Conservation (phyloP, 441 rosid species). For the Croton setiger region DNA sequence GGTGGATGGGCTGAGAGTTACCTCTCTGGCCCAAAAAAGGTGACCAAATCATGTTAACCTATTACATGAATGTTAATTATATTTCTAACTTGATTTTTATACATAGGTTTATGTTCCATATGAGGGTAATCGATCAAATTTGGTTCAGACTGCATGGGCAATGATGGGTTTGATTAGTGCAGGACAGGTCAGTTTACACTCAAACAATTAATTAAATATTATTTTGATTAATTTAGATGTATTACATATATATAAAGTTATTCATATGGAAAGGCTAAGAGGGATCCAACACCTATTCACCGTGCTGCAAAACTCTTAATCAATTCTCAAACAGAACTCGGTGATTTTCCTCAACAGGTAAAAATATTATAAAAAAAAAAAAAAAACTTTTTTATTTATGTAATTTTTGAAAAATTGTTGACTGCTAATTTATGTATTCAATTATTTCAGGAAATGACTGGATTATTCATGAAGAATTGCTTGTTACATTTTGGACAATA, state of each 20-base stretch:
- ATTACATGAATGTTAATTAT: too few relatives aligned
- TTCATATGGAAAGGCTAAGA: constrained; percentile 25
- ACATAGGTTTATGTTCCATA: constrained; percentile 34
- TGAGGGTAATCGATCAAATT: constrained; percentile 32
- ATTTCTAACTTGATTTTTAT: background rate
- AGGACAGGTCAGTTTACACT: constrained; percentile 32
- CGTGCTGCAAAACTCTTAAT: constrained; percentile 47
- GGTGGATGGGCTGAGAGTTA: constrained; percentile 62
- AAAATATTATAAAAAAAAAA: too few relatives aligned
- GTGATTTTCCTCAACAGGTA: constrained; percentile 40
- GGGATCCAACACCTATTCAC: constrained; percentile 43
- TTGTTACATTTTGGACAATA: constrained; percentile 37
- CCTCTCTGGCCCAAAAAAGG: constrained; percentile 40
- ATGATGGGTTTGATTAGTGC: constrained; percentile 39
- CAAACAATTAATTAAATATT: too few relatives aligned
- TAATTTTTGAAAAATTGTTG: background rate
- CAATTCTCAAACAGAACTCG: constrained; percentile 44
- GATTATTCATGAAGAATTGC: constrained; percentile 39
- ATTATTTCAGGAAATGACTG: constrained; percentile 40
- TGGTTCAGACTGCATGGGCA: constrained; percentile 40
- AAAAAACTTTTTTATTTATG: too few relatives aligned
- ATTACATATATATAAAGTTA: too few relatives aligned
- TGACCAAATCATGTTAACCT: background rate
- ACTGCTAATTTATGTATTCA: background rate
- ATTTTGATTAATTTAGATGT: too few relatives aligned